phyloP scores from a whole-genome alignment of 768 basidiomycete genomes.

The Boletales sp. region DNA sequence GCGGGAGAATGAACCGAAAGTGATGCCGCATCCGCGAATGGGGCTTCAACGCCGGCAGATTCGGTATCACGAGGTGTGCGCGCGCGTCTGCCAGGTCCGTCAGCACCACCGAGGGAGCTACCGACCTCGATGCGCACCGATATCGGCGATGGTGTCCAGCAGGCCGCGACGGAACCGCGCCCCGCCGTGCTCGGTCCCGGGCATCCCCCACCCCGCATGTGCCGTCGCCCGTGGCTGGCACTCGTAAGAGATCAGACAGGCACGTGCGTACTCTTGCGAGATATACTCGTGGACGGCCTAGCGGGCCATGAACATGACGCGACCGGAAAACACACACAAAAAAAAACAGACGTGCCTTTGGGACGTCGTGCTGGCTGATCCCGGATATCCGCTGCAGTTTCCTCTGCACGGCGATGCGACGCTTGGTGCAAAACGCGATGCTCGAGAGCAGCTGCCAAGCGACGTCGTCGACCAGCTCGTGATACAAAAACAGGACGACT shows the following conservation, averaged over 20 bases:
- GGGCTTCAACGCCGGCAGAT: conserved; percentile 64
- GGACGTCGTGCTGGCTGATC: conserved; percentile 53
- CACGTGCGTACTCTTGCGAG: conserved; percentile 70
- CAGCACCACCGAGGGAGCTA: background rate
- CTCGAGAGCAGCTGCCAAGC: conserved; percentile 50
- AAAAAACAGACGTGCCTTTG: conserved; percentile 40
- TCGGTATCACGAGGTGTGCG: conserved; percentile 70
- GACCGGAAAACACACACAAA: background rate
- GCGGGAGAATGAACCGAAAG: conserved; percentile 70
- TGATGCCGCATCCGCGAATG: conserved; percentile 77
- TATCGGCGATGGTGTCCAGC: conserved; percentile 65
- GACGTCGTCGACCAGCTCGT: background rate
- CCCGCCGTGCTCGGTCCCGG: conserved; percentile 59
- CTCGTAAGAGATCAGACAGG: conserved; percentile 67
- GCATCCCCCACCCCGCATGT: conserved; percentile 76
- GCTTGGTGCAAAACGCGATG: conserved; percentile 60
- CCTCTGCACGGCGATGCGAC: conserved; percentile 61
- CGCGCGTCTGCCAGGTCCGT: conserved; percentile 49
- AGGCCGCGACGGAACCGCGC: conserved; percentile 63
- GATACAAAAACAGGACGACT: conserved; percentile 27
- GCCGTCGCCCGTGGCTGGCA: conserved; percentile 62
- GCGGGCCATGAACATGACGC: background rate
- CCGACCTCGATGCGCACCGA: conserved; percentile 45
- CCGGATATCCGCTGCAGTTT: conserved; percentile 65
- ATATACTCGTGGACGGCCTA: conserved; percentile 68